Evolutionary conservation across 2,329 filamentous ascomycete species (phyloP), one percentile per base, ranked within the genome.

Genomic region (Cryoendolithus antarcticus): DNA sequence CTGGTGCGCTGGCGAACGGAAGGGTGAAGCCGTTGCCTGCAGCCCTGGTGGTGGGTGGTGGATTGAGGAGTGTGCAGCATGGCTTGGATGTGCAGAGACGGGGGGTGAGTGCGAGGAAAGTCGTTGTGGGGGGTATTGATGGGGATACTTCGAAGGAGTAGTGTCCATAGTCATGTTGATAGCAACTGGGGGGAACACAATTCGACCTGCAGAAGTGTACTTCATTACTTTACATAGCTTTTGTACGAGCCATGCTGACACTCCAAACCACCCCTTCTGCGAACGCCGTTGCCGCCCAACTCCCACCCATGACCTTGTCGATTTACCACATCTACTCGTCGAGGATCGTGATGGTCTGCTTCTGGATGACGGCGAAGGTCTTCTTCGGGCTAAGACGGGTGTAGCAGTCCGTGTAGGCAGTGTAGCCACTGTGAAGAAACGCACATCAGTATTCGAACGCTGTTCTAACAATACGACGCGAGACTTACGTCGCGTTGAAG

Each of bases 401-500:
- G 24, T 27, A 27, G 35, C 36, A 38, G 13, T 33, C 36, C 11
- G 36, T 30, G 19, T 32, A 38, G 36, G 28, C 36, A 11, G 36
- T 33, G 30, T 38, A 38, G 5, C 28, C 28, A 27, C 24, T 27
- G 24, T 27, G 24, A 27, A 27, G 24, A 27, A 27, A 27, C 24
- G 24, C 24, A 27, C 24, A 4, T 27, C 24, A 27, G 24, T 27
- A 27, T 27, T 8, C 24, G 2, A 8, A 8, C 24, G 24, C 24
- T 6, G 7, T 8, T 27, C 4, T 8, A 27, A 8, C 3, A 4
- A 6, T 27, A 27, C 24, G 24, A 6, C 7, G 24, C 24, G 24
- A 27, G 24, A 27, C 24, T 27, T 8, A 27, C 8, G 36, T 38
- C 9, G 36, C 36, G 21, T 38, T 38, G 36, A 38, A 38, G 36